phyloP scores from a whole-genome alignment of 2,329 filamentous ascomycete genomes.

The Aspergillus chevalieri region DNA sequence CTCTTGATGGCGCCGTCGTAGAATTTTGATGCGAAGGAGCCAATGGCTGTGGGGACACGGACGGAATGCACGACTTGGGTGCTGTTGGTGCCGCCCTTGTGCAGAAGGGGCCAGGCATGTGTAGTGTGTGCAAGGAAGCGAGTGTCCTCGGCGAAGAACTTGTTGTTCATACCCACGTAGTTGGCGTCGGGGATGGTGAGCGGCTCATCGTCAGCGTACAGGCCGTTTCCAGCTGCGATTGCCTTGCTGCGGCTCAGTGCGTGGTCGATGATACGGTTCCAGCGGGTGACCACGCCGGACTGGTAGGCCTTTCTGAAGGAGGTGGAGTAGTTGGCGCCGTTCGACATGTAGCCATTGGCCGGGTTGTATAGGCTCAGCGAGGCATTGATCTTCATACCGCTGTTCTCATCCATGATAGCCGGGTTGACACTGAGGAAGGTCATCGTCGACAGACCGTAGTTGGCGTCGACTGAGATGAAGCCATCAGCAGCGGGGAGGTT shows the following conservation, averaged over 20 bases:
- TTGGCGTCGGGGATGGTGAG: conserved; percentile 10
- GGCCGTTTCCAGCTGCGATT: conserved; percentile 8
- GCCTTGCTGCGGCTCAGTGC: conserved; percentile 2
- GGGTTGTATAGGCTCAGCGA: conserved; percentile 7
- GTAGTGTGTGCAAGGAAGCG: conserved; percentile 12
- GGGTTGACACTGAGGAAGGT: conserved; percentile 10
- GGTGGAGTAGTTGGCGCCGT: conserved; percentile 9
- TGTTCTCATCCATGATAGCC: conserved; percentile 8
- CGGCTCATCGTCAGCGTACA: conserved; percentile 13
- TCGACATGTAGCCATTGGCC: conserved; percentile 9
- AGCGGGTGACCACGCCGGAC: conserved; percentile 7
- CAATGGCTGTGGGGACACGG: conserved; percentile 5
- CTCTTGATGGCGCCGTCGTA: conserved; percentile 2
- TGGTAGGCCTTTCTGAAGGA: conserved; percentile 7
- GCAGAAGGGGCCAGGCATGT: conserved; percentile 14
- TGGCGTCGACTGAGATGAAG: conserved; percentile 10
- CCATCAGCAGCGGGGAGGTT: conserved; percentile 10
- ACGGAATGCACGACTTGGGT: conserved; percentile 13
- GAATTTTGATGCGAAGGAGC: not conserved
- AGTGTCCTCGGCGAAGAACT: conserved; percentile 14
- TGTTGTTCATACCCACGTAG: conserved; percentile 14
- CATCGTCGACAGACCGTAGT: conserved; percentile 15
- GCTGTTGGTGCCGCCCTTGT: conserved; percentile 12
- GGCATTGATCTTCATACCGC: conserved; percentile 4
- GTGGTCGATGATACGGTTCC: conserved; percentile 7